These are phyloP conservation scores for Ceratobasidium sp. DNA, from an alignment of 1,284 basidiomycete species.

Conservation along the genomic window DNA sequence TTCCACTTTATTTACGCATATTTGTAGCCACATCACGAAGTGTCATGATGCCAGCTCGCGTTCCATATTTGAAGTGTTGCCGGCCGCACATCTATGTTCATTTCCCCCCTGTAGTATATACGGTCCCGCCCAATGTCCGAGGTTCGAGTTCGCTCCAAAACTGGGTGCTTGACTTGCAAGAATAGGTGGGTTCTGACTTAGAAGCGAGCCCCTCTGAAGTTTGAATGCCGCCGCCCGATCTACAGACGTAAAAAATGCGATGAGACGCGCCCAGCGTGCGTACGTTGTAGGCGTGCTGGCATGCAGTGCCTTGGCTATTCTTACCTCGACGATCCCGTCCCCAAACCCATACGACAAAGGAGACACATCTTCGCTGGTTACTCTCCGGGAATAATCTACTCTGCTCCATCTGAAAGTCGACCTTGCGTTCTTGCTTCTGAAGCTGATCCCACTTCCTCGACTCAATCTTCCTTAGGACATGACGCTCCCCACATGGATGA, in stretches of 20 bases:
- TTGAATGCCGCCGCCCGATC: no score
- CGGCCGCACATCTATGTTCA: background rate
- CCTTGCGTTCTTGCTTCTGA: no score
- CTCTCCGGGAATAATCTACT: no score
- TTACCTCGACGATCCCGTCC: background rate
- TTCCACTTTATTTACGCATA: no score
- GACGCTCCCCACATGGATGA: no score
- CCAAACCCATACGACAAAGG: background rate
- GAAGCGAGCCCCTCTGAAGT: no score
- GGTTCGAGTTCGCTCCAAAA: background rate
- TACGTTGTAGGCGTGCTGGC: conserved; percentile 6
- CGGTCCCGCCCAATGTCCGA: background rate
- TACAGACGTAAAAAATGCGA: conserved; percentile 34
- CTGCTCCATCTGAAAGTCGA: no score
- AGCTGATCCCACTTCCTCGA: no score
- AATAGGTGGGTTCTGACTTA: background rate
- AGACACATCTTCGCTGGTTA: no score
- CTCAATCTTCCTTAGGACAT: no score
- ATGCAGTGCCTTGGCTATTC: conserved; percentile 23
- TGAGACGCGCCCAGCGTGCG: conserved; percentile 10
- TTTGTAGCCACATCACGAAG: no score
- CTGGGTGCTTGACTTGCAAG: conserved; percentile 25
- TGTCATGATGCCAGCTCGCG: background rate
- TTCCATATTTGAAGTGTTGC: background rate
- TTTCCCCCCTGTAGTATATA: no score